phyloP scores from a whole-genome alignment of 495 filamentous ascomycete genomes.

The Penicillium pulvis region DNA sequence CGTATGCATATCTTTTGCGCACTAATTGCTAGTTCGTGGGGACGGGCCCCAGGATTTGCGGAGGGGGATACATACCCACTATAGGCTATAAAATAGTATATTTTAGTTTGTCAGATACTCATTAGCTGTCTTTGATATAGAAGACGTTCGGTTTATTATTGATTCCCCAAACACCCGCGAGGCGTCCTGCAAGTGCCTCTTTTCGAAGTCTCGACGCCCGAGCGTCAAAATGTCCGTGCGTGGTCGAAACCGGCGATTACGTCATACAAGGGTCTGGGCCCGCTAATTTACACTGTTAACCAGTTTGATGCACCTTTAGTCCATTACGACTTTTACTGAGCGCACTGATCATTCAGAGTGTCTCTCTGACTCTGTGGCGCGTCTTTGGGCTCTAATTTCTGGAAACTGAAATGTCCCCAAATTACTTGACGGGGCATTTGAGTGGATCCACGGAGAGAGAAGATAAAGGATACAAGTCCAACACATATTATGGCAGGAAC shows the following conservation, averaged over 20 bases:
- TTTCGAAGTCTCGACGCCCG: neutral
- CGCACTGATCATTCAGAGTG: neutral
- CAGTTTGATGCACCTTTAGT: neutral
- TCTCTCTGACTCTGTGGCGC: neutral
- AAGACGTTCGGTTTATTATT: too few species aligned
- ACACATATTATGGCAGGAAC: neutral
- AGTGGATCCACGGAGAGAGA: neutral
- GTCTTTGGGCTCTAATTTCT: neutral
- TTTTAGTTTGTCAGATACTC: too few species aligned
- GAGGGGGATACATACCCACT: neutral
- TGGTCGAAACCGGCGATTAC: neutral
- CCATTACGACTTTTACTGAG: neutral
- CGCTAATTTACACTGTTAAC: neutral
- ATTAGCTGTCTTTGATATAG: too few species aligned
- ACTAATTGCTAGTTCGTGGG: neutral
- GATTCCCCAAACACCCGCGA: neutral
- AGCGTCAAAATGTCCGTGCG: slow-evolving; percentile 5
- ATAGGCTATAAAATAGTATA: too few species aligned
- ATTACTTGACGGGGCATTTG: neutral
- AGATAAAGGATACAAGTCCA: neutral
- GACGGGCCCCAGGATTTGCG: neutral
- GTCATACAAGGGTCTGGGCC: slow-evolving; percentile 15
- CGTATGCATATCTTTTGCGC: neutral
- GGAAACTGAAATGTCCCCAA: neutral
- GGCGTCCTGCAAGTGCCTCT: slow-evolving; percentile 3